Evolutionary conservation across 306 rosid genomes (phyloP), one percentile per base, ranked within the genome.

Genomic region (Quercus aquifolioides): DNA sequence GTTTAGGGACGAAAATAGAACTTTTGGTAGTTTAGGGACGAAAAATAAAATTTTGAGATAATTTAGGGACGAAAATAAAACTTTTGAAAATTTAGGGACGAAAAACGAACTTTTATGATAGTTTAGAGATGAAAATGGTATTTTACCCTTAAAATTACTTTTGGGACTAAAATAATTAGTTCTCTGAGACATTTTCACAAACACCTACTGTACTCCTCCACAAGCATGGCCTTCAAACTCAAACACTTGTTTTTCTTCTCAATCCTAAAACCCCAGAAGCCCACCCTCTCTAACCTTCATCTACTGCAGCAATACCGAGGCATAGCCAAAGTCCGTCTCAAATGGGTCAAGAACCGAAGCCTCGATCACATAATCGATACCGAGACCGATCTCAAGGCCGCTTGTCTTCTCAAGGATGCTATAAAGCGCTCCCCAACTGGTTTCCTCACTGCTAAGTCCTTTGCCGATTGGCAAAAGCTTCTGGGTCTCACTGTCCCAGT

Each of bases 401-500:
- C 94, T 55, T 86, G 71, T 28, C 94, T 92, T n/a, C 92, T 94
- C 79, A 95, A 95, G 74, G 92, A 93, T 82, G 92, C 98, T 46
- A 89, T 92, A 52, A 90, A 89, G 55, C 96, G 97, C 55, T 92
- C 99, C 41, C 88, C 99, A 56, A 90, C 92, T 12, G 87, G 85
- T 31, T 94, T 92, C 80, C 89, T 94, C 79, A 89, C 98, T 7
- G 91, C 87, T 43, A 90, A 89, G 73, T 80, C 98, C 58, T 64
- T 92, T 71, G 75, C 93, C 55, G 93, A 91, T 55, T 95, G 99
- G 97, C 97, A 93, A 31, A 95, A 91, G 78, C 88, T 85, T 19
- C 96, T 95, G 33, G 99, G 99, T 67, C 97, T 94, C 71, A 92
- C 98, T 21, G 83, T 95, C 80, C 99, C 99, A 1, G 96, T 95